Evolutionary conservation across 495 filamentous ascomycete species (phyloP).

Genomic region (Penicillium cataractarum): DNA sequence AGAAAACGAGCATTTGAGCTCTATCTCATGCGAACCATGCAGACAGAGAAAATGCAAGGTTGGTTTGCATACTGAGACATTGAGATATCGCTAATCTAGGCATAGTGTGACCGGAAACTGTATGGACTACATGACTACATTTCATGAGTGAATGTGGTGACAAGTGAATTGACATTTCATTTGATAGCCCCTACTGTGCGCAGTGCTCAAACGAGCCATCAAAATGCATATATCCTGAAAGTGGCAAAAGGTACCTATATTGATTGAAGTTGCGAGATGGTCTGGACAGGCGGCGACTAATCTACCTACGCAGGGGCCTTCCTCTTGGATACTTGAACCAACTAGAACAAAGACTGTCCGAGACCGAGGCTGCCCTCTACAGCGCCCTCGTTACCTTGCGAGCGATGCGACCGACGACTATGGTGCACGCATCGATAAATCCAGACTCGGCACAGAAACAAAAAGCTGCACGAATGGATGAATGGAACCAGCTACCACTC

Average conservation of each 20-base stretch:
- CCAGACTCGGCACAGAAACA: slow-evolving; percentile 20
- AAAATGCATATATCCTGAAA: slow-evolving; percentile 35
- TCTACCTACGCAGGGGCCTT: slow-evolving; percentile 21
- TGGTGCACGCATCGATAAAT: slow-evolving; percentile 20
- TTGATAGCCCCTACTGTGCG: slow-evolving; percentile 29
- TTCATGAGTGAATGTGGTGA: neutral
- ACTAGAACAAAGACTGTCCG: slow-evolving; percentile 34
- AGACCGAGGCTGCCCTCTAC: slow-evolving; percentile 35
- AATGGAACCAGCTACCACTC: slow-evolving; percentile 33
- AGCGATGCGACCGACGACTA: slow-evolving; percentile 13
- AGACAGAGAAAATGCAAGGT: slow-evolving; percentile 39
- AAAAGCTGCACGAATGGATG: slow-evolving; percentile 33
- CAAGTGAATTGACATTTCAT: neutral
- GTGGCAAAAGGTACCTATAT: slow-evolving; percentile 29
- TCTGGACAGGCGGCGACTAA: slow-evolving; percentile 1
- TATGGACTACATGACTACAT: slow-evolving; percentile 10
- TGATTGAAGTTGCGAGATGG: neutral
- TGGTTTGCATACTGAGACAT: neutral
- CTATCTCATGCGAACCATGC: slow-evolving; percentile 34
- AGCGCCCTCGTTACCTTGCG: slow-evolving; percentile 30
- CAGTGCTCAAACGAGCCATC: slow-evolving; percentile 33
- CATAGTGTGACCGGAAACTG: slow-evolving; percentile 34
- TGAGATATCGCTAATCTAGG: slow-evolving; percentile 5
- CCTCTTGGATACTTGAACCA: slow-evolving; percentile 36
- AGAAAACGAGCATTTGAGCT: slow-evolving; percentile 20